Conservation (phyloP, 306 rosid genomes). For the Medicago lupulina region DNA sequence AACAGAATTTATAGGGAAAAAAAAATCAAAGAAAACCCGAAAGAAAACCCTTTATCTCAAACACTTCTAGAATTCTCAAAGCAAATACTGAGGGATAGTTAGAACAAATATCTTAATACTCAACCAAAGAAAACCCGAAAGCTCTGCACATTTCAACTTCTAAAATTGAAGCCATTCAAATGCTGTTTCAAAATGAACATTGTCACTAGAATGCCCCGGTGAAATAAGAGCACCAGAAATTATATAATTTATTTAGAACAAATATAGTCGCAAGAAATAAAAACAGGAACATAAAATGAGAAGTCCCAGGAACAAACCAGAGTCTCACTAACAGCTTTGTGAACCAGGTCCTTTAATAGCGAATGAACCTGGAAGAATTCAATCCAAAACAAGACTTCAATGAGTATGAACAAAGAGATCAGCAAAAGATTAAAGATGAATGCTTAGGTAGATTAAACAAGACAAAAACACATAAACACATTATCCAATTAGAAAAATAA, state of each 20-base stretch:
- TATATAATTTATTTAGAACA: constrained; percentile 16
- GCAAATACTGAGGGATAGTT: constrained; percentile 8
- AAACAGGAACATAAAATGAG: constrained; percentile 25
- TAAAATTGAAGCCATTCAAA: constrained; percentile 29
- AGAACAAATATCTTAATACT: constrained; percentile 11
- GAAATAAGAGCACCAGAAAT: constrained; percentile 7
- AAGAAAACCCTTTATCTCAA: not conserved
- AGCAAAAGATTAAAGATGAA: constrained; percentile 4
- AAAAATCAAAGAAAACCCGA: too few species aligned
- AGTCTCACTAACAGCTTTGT: constrained; percentile 87
- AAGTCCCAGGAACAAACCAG: constrained; percentile 57
- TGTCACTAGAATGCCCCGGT: not conserved
- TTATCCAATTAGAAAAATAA: constrained; percentile 11
- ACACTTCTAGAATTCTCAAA: constrained; percentile 7
- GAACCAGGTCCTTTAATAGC: constrained; percentile 83
- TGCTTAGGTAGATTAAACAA: constrained; percentile 9
- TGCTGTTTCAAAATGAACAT: constrained; percentile 8
- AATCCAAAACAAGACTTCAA: constrained; percentile 34
- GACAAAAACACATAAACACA: constrained; percentile 16
- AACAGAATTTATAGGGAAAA: too few species aligned
- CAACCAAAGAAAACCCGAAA: constrained; percentile 15
- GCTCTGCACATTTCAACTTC: not conserved
- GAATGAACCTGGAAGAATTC: constrained; percentile 73
- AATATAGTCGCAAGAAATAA: constrained; percentile 17
- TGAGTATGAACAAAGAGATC: constrained; percentile 28